phyloP scores from a whole-genome alignment of 305 asterid genomes.

The Caryopteris hybrid region DNA sequence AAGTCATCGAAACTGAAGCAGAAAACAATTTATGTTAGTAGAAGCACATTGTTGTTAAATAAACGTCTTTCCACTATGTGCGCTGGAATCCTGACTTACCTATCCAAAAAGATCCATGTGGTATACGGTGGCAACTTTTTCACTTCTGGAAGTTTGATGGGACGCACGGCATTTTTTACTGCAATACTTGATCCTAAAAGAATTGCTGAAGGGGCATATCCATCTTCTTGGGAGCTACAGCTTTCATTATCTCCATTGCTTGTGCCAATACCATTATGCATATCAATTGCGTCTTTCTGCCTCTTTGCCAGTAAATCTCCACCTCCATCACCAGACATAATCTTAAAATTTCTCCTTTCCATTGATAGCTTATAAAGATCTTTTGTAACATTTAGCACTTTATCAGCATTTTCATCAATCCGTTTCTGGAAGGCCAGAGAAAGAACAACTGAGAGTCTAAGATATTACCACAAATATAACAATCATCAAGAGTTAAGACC shows the following conservation, averaged over 20 bases:
- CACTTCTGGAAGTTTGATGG: slow-evolving; percentile 73
- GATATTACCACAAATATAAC: slow-evolving; percentile 14
- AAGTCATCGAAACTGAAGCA: slow-evolving; percentile 1
- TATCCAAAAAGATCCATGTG: slow-evolving; percentile 86
- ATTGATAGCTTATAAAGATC: slow-evolving; percentile 48
- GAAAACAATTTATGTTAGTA: not conserved
- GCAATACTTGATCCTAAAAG: slow-evolving; percentile 90
- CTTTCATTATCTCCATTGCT: slow-evolving; percentile 65
- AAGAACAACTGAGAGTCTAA: slow-evolving; percentile 14
- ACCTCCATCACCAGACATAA: slow-evolving; percentile 37
- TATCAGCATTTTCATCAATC: slow-evolving; percentile 58
- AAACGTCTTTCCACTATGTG: slow-evolving; percentile 14
- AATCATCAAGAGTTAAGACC: slow-evolving; percentile 11
- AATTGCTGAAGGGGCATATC: slow-evolving; percentile 76
- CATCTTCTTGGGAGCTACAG: slow-evolving; percentile 73
- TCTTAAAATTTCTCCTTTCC: slow-evolving; percentile 54
- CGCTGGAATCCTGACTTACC: slow-evolving; percentile 44
- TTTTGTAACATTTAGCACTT: slow-evolving; percentile 50
- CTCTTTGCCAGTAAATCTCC: slow-evolving; percentile 78
- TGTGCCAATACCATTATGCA: slow-evolving; percentile 71
- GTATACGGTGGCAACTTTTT: slow-evolving; percentile 71
- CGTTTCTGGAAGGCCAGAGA: slow-evolving; percentile 53
- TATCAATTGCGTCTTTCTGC: slow-evolving; percentile 77
- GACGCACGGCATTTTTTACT: slow-evolving; percentile 88
- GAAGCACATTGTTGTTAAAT: not conserved